phyloP scores from a whole-genome alignment of 1,284 basidiomycete genomes.

The Amylostereum chailletii region DNA sequence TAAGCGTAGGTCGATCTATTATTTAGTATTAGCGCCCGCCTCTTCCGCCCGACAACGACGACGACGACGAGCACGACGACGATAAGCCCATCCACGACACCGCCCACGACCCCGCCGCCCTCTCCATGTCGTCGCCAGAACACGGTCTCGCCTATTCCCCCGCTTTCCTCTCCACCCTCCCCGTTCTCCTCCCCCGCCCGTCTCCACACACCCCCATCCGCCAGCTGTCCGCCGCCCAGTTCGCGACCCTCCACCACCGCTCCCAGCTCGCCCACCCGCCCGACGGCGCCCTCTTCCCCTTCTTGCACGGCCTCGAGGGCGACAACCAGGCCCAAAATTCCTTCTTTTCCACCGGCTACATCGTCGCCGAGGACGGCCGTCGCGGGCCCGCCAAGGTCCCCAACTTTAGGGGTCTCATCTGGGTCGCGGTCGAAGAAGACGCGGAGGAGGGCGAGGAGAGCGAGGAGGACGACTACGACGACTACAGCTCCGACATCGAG shows the following conservation, averaged over 20 bases:
- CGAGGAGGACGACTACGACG: conserved; percentile 10
- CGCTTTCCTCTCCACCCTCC: conserved; percentile 28
- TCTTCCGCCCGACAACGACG: no score
- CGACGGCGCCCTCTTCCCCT: conserved; percentile 74
- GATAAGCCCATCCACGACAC: no score
- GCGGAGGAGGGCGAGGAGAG: conserved; percentile 16
- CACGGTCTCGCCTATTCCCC: conserved; percentile 37
- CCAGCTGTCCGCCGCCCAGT: conserved; percentile 45
- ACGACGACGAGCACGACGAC: no score
- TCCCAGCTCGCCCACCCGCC: conserved; percentile 62
- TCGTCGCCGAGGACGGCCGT: conserved; percentile 16
- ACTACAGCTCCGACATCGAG: conserved; percentile 27
- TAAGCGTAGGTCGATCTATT: no score
- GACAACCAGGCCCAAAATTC: conserved; percentile 67
- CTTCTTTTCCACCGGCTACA: conserved; percentile 51
- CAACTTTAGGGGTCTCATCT: conserved; percentile 56
- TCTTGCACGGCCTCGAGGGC: conserved; percentile 77
- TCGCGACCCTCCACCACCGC: conserved; percentile 52
- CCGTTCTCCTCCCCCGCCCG: conserved; percentile 28
- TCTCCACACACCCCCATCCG: conserved; percentile 34
- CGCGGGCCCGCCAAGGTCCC: conserved; percentile 21
- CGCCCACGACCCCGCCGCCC: no score
- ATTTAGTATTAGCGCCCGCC: no score
- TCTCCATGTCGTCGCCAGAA: neutral
- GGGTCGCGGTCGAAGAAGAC: conserved; percentile 68